These are phyloP conservation scores for Cymbopogon citratus DNA, from an alignment of 176 grass and related monocot species.

Conservation along the genomic window DNA sequence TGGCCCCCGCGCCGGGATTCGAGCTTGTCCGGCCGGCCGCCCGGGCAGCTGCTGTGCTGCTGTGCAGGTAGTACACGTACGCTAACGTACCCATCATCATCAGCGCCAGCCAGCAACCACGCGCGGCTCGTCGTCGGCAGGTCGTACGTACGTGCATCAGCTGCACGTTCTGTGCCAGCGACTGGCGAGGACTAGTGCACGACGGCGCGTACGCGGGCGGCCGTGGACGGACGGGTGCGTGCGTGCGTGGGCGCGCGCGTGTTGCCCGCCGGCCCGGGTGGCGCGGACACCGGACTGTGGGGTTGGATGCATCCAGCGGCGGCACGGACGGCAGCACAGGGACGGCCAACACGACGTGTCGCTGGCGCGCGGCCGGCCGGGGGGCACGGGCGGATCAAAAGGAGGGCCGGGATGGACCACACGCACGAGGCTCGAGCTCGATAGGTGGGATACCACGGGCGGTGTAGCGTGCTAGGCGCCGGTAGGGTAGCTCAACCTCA, in stretches of 20 bases:
- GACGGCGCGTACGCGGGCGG: background rate
- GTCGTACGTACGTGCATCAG: background rate
- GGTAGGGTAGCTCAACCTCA: background rate
- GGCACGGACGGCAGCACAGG: background rate
- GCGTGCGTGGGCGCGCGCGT: background rate
- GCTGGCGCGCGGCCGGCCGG: slow-evolving; percentile 15
- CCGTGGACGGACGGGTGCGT: background rate
- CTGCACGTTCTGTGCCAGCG: background rate
- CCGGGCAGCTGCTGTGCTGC: background rate
- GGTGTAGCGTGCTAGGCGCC: background rate
- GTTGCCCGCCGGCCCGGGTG: background rate
- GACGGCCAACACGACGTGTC: slow-evolving; percentile 19
- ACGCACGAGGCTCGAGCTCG: background rate
- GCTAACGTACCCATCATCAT: background rate
- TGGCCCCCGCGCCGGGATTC: background rate
- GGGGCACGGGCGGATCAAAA: slow-evolving; percentile 7
- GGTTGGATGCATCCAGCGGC: background rate
- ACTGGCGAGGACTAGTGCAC: background rate
- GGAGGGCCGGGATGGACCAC: background rate
- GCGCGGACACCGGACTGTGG: background rate
- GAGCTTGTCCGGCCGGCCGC: background rate
- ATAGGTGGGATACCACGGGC: background rate
- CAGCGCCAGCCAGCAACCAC: background rate
- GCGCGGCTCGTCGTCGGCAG: background rate
- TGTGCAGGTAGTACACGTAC: background rate